Base-by-base conservation (phyloP, 495 filamentous ascomycete genomes). In the Penicillium nucicola region DNA sequence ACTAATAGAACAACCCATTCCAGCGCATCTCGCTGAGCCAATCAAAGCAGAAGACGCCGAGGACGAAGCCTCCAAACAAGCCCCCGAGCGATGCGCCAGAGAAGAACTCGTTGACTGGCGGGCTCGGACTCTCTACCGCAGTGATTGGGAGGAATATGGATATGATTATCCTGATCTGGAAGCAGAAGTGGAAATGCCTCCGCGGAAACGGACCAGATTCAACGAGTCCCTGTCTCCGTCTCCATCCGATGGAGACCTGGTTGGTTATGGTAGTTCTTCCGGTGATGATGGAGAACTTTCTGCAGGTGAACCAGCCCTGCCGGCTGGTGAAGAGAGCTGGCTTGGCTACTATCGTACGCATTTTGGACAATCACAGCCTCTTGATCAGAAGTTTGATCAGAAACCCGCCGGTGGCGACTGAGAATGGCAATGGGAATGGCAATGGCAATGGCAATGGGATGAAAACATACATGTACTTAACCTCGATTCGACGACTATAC, bases 131-230 rank as follows among this genome's bases (percentile, higher is more conserved):
- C 55, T 78, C 17, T 77, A 74, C 50, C 67, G 63, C 30, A 70
- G 64, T 44, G 70, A 75, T 22, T 83, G 80, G 80, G 80, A 82
- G 58, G 67, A 65, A 11, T 70, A 72, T 22, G 69, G 71, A 2
- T 48, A 56, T 32, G 68, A 62, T 13, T 40, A 66, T 0, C 48
- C 57, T 5, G 65, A 69, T 23, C 34, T 69, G 1, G 58, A 61
- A 5, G 69, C 67, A 20, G 64, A 68, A 2, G 48, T 78, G 48
- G 52, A 46, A 5, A 53, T 60, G 42, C 67, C 73, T 51, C 57
- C 53, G 37, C 60, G 35, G 11, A 75, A 78, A 45, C 55, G 67
- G 40, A 56, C 18, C 58, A 64, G 12, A 14, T 60, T 46, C 53
- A 62, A 51, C 4, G 53, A 39, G n/a, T n/a, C 23, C 14, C 13